Evolutionary conservation across 768 basidiomycete genomes (phyloP).

Genomic region (Leccinum uliginosum): DNA sequence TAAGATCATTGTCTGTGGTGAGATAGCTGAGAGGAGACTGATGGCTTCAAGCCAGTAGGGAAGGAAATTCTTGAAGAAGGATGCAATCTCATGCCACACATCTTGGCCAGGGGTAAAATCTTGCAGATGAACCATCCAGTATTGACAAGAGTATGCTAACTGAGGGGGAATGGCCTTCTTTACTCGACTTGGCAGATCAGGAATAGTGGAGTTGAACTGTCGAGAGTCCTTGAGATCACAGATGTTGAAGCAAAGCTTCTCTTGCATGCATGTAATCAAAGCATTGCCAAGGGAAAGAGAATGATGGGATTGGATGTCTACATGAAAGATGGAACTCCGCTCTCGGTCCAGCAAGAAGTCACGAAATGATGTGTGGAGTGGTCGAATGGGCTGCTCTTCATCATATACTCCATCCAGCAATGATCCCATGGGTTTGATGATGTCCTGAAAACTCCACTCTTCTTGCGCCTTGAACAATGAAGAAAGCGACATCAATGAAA

Average conservation of each 20-base stretch:
- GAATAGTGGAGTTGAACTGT: neutral
- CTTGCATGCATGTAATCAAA: neutral
- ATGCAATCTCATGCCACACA: neutral
- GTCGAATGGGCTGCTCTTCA: neutral
- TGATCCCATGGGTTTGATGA: neutral
- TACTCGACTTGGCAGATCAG: neutral
- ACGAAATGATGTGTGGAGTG: neutral
- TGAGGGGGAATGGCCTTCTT: neutral
- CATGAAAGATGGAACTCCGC: neutral
- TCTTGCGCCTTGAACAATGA: neutral
- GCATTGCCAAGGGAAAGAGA: neutral
- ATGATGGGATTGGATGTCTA: neutral
- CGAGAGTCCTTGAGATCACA: neutral
- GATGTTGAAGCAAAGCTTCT: neutral
- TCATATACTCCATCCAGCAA: neutral
- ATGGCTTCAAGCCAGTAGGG: constrained; percentile 39
- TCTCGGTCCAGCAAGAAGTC: neutral
- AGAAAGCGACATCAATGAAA: neutral
- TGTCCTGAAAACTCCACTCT: neutral
- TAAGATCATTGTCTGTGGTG: neutral
- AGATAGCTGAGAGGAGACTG: constrained; percentile 11
- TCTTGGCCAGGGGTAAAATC: neutral
- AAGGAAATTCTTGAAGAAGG: constrained; percentile 22
- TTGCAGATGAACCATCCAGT: neutral
- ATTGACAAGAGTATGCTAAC: neutral